A percentile compares a stretch with the other conserved stretches of the same genome.
These are phyloP conservation scores for Leishmania mexicana DNA, from an alignment of 208 protist genomes.

Conservation along the genomic window DNA sequence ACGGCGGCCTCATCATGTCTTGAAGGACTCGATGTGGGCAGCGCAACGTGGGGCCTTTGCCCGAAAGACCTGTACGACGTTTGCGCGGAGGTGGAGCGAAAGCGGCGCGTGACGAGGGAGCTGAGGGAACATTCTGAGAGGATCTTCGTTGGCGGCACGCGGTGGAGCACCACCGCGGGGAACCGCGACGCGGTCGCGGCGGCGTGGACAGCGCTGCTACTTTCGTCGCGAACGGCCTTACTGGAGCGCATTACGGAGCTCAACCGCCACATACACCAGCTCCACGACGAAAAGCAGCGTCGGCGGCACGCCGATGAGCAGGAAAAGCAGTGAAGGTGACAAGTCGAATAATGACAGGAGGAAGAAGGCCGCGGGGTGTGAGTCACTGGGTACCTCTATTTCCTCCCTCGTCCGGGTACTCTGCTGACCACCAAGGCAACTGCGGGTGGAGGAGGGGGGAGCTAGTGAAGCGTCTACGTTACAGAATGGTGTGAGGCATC, in stretches of 20 bases:
- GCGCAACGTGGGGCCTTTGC: conserved; percentile 22
- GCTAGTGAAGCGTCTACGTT: not conserved
- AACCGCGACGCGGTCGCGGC: conserved; percentile 11
- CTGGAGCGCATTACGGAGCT: conserved; percentile 36
- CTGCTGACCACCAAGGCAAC: not conserved
- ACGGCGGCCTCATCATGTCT: conserved; percentile 2
- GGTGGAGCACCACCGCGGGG: conserved; percentile 15
- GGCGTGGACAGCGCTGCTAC: conserved; percentile 45
- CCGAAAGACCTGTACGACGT: conserved; percentile 18
- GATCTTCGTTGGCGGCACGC: conserved; percentile 13
- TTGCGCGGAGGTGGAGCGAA: conserved; percentile 17
- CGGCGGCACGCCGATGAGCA: not conserved
- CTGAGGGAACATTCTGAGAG: not conserved
- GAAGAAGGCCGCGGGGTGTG: not conserved
- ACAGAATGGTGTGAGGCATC: not conserved
- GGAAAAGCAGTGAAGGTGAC: not conserved
- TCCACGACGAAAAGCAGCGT: conserved; percentile 14
- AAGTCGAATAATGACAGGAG: not conserved
- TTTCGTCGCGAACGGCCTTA: conserved; percentile 20
- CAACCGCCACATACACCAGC: conserved; percentile 22
- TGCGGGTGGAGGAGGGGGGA: too few species aligned
- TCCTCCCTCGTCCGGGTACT: not conserved
- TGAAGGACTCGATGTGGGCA: not conserved
- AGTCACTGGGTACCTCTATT: not conserved
- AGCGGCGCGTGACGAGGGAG: conserved; percentile 14